These are phyloP conservation scores for Fusarium austroafricanum DNA, from an alignment of 2,329 filamentous ascomycete species.

Conservation along the genomic window DNA sequence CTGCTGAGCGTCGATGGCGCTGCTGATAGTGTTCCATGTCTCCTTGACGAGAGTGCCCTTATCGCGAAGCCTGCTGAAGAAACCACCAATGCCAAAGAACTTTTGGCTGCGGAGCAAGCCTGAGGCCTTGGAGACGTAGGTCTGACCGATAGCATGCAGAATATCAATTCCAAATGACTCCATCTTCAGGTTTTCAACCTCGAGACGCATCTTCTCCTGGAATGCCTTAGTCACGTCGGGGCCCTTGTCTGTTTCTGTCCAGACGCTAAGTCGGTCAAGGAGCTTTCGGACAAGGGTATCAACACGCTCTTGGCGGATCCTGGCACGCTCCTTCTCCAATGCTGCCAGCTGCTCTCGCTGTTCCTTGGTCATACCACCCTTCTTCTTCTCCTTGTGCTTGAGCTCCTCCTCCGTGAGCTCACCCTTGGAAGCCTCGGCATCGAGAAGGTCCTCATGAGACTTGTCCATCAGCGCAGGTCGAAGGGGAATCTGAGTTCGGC, in stretches of 20 bases:
- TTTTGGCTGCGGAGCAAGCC: constrained; percentile 94
- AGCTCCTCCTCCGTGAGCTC: constrained; percentile 72
- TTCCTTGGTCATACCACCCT: constrained; percentile 85
- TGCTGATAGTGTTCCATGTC: constrained; percentile 97
- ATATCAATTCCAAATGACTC: constrained; percentile 98
- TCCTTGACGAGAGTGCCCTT: constrained; percentile 98
- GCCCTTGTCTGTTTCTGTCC: constrained; percentile 97
- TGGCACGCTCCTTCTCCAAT: constrained; percentile 86
- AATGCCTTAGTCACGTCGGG: constrained; percentile 87
- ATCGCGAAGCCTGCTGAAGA: constrained; percentile 93
- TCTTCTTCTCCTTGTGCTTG: constrained; percentile 78
- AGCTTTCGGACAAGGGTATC: constrained; percentile 86
- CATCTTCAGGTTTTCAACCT: constrained; percentile 99
- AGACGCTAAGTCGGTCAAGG: constrained; percentile 88
- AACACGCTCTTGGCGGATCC: constrained; percentile 89
- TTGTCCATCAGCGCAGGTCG: constrained; percentile 90
- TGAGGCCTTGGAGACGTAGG: constrained; percentile 88
- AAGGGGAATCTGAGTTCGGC: constrained; percentile 71
- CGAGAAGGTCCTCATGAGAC: constrained; percentile 67
- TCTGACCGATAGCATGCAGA: constrained; percentile 91
- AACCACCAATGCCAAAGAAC: constrained; percentile 94
- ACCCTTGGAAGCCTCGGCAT: constrained; percentile 72
- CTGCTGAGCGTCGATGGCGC: constrained; percentile 95
- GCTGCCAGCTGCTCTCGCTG: constrained; percentile 92
- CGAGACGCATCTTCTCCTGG: constrained; percentile 91